These are phyloP conservation scores for Periconia sp. DNA, from an alignment of 2,329 filamentous ascomycete species.

Conservation along the genomic window DNA sequence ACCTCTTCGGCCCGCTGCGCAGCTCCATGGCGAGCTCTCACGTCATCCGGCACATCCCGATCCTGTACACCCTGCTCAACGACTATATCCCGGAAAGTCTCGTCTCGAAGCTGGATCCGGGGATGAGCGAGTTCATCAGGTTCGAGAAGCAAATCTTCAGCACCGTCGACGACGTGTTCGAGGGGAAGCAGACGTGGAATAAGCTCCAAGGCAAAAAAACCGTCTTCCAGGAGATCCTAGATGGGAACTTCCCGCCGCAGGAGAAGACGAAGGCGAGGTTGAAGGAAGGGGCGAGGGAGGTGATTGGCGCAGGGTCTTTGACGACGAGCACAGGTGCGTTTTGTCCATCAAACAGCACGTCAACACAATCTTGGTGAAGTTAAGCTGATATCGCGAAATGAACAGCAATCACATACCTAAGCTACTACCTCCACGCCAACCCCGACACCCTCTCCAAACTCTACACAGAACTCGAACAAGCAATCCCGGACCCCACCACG, in stretches of 20 bases:
- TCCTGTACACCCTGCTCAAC: background rate
- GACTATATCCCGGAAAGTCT: background rate
- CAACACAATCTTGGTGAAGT: no score
- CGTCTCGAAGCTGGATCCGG: background rate
- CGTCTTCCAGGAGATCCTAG: constrained; percentile 1
- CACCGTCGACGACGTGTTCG: constrained; percentile 1
- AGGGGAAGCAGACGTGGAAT: background rate
- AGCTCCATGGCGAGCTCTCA: background rate
- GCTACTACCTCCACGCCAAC: constrained; percentile 3
- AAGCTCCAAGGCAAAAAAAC: background rate
- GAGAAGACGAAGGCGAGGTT: background rate
- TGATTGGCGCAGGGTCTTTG: constrained; percentile 2
- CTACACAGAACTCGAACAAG: background rate
- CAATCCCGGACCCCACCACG: background rate
- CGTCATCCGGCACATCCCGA: background rate
- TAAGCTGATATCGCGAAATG: background rate
- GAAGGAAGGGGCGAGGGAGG: background rate
- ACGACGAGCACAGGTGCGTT: constrained; percentile 1
- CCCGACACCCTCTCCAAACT: background rate
- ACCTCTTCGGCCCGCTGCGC: constrained; percentile 3
- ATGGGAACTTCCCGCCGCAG: background rate
- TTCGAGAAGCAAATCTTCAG: background rate
- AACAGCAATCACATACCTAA: background rate
- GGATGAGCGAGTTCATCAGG: background rate
- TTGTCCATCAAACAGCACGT: background rate